Evolutionary conservation across 2,329 filamentous ascomycete species (phyloP).

Genomic region (Hyphodiscus sp.): DNA sequence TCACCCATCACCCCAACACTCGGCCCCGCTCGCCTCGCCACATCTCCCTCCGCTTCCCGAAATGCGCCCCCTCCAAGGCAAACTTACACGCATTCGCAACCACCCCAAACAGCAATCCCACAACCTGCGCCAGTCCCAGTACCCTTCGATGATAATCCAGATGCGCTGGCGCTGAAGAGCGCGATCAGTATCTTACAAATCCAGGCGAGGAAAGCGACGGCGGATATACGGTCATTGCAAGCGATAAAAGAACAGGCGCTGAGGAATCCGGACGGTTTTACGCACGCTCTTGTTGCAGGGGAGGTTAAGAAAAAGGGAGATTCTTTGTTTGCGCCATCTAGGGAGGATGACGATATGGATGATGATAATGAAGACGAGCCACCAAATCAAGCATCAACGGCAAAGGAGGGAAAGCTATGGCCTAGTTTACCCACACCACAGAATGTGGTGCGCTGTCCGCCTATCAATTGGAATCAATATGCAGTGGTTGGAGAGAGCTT

Average conservation of each 20-base stretch:
- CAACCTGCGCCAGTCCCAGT: constrained; percentile 42
- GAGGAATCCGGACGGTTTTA: constrained; percentile 64
- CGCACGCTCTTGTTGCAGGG: constrained; percentile 59
- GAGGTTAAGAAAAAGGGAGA: constrained; percentile 38
- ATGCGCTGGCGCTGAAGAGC: constrained; percentile 79
- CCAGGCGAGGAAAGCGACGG: constrained; percentile 70
- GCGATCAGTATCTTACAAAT: constrained; percentile 83
- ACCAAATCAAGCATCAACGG: constrained; percentile 4
- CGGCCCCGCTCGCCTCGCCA: constrained; percentile 15
- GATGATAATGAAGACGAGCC: constrained; percentile 29
- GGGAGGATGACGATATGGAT: constrained; percentile 25
- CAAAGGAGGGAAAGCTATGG: constrained; percentile 38
- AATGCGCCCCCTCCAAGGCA: constrained; percentile 17
- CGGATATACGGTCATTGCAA: constrained; percentile 67
- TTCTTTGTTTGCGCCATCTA: constrained; percentile 15
- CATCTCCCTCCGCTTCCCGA: neutral
- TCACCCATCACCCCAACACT: constrained; percentile 29
- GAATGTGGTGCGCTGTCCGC: constrained; percentile 76
- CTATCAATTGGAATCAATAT: constrained; percentile 93
- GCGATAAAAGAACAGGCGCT: constrained; percentile 65
- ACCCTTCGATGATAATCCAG: constrained; percentile 63
- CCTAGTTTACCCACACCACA: constrained; percentile 68
- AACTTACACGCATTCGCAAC: constrained; percentile 41
- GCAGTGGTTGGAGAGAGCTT: constrained; percentile 79
- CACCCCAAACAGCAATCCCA: constrained; percentile 35